These are phyloP conservation scores for Globisporangium viniferum DNA, from an alignment of 352 stramenopile genomes.

Conservation along the genomic window DNA sequence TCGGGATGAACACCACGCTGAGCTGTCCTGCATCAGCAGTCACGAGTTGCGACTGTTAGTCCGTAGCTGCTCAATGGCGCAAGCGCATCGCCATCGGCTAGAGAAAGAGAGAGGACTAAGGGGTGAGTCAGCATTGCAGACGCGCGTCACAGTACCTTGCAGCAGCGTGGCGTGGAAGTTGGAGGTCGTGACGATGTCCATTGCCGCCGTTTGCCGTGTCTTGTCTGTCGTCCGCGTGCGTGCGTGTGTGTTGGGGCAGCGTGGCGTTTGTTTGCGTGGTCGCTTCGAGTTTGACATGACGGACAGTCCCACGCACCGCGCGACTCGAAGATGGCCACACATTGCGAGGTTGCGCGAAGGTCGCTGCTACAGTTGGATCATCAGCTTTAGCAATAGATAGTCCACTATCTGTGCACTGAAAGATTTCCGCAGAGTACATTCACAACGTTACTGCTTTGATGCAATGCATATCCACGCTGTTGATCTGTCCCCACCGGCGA, in stretches of 20 bases:
- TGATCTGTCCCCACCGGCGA: too few species aligned
- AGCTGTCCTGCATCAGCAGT: conserved; percentile 44
- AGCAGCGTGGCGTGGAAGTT: conserved; percentile 88
- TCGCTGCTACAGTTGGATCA: not conserved
- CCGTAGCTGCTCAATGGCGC: not conserved
- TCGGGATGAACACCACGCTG: conserved; percentile 76
- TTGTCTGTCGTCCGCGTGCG: not conserved
- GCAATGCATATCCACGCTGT: too few species aligned
- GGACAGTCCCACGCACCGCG: not conserved
- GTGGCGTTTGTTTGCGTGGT: not conserved
- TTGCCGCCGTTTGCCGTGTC: conserved; percentile 13
- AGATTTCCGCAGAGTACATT: too few species aligned
- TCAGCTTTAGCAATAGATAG: too few species aligned
- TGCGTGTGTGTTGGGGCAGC: not conserved
- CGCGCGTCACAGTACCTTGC: conserved; percentile 34
- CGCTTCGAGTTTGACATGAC: not conserved
- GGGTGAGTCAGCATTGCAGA: not conserved
- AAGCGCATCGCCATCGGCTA: not conserved
- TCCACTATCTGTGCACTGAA: too few species aligned
- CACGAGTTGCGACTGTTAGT: not conserved
- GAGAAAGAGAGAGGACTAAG: not conserved
- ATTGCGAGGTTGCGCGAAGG: conserved; percentile 7
- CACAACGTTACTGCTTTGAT: too few species aligned
- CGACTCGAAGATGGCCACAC: conserved; percentile 11
- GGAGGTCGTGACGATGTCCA: conserved; percentile 87